A percentile compares a stretch with the other conserved stretches of the same genome.
phyloP scores from a whole-genome alignment of 202 grass and related monocot species.

The Brachypodium distachyon region DNA sequence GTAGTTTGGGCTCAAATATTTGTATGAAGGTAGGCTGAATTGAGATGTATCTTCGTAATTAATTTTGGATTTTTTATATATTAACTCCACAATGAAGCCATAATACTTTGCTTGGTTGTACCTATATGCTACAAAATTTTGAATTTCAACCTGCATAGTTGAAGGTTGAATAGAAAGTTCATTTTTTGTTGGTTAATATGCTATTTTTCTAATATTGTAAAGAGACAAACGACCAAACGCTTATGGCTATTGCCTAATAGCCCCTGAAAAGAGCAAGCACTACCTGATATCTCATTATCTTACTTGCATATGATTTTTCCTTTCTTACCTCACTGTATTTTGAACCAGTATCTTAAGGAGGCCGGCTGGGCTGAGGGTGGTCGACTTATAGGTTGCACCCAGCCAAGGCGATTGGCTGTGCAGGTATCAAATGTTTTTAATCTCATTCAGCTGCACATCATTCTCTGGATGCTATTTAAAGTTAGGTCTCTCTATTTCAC shows the following conservation, averaged over 20 bases:
- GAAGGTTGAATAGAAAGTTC: not conserved
- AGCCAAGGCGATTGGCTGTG: slow-evolving; percentile 88
- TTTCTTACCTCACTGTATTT: slow-evolving; percentile 12
- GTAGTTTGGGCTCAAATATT: not conserved
- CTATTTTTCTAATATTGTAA: not conserved
- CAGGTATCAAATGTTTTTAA: slow-evolving; percentile 48
- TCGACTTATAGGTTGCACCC: slow-evolving; percentile 92
- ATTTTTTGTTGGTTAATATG: not conserved
- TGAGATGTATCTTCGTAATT: not conserved
- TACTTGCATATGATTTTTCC: not conserved
- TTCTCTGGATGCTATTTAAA: not conserved
- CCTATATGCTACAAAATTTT: not conserved
- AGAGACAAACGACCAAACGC: not conserved
- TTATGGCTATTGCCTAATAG: not conserved
- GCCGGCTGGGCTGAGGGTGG: slow-evolving; percentile 94
- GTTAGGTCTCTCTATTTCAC: not conserved
- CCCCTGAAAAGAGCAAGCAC: not conserved
- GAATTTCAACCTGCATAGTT: not conserved
- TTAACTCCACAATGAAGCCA: not conserved
- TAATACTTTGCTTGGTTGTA: not conserved
- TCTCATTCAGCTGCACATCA: not conserved
- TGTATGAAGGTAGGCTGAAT: not conserved
- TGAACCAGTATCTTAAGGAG: slow-evolving; percentile 78
- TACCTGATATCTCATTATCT: not conserved
- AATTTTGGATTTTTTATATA: not conserved